These are phyloP conservation scores for Diaporthe sp. DNA, from an alignment of 2,329 filamentous ascomycete species.

Conservation along the genomic window DNA sequence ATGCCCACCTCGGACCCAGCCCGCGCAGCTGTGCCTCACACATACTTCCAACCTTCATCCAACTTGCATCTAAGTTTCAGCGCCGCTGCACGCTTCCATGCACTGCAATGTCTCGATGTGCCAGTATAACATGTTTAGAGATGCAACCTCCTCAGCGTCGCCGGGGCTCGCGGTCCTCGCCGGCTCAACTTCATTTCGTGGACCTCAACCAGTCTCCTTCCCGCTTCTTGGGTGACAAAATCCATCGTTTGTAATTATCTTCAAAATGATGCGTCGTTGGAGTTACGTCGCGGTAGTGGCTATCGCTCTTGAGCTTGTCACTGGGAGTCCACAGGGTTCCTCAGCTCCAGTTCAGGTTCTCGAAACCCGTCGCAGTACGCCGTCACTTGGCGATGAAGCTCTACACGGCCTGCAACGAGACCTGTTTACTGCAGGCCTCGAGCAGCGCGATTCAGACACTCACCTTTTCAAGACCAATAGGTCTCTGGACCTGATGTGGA, in stretches of 20 bases:
- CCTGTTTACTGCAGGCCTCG: conserved; percentile 33
- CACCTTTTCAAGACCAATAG: conserved; percentile 43
- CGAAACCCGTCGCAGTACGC: conserved; percentile 39
- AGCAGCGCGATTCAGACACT: conserved; percentile 36
- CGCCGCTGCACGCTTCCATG: neutral
- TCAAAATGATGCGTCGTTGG: neutral
- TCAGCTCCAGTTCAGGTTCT: conserved; percentile 31
- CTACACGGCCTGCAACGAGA: conserved; percentile 40
- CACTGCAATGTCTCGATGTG: neutral
- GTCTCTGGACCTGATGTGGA: conserved; percentile 52
- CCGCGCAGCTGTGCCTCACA: neutral
- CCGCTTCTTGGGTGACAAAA: neutral
- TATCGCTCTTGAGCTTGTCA: neutral
- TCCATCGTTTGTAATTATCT: neutral
- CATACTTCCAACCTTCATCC: neutral
- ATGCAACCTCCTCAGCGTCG: neutral
- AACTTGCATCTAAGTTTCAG: conserved; percentile 5
- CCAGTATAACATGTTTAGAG: neutral
- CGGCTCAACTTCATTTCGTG: no score
- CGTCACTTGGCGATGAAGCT: conserved; percentile 36
- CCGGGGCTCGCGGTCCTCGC: neutral
- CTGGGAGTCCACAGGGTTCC: neutral
- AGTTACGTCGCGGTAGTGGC: neutral
- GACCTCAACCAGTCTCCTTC: neutral
- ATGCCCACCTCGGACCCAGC: neutral